Base-by-base conservation (phyloP, 345 rosid genomes). In the Trapa incisa region DNA sequence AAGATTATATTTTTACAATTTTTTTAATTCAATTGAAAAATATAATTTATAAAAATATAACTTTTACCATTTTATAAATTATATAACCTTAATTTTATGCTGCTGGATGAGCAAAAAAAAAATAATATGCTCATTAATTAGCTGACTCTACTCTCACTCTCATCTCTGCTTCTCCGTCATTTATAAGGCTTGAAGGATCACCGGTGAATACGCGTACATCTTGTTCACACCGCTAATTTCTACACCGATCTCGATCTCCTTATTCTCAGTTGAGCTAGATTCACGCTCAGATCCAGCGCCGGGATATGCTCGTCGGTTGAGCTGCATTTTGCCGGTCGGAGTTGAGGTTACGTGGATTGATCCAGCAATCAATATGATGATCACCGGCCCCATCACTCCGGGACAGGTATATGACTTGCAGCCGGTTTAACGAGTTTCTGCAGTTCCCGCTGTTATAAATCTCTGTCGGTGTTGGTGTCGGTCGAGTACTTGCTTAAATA, bases 381-480 rank as follows among this genome's bases (percentile, higher is more conserved):
- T 81, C 71, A 54, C 67, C 68, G 73, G 80, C 73, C 84, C 88
- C 53, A 61, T 88, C 56, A 81, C 91, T 66, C 89, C 96, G 60
- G 89, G 89, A 63, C 98, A 89, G 82, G 98, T 89, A 65, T 73
- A 37, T 36, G 37, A 50, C 45, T 65, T 56, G 54, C 54, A 3
- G n/a, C 64, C 37, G 57, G 15, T 47, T 6, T 42, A 12, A 33
- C 36, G 50, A 39, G 6, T 33, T 37, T 47, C 12, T 45, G 43
- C 36, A 68, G 12, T 13, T 32, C 35, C 11, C 65, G 22, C 43
- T 3, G 50, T 12, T 61, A 29, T 42, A 43, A 65, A 68, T 68
- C 71, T 68, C 64, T 43, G 32, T 14, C 35, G 43, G 64, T 61
- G 32, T 35, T 1, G 56, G 60, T 48, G 32, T 50, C 52, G 37